Percentiles rank a stretch among this genome's conserved stretches.
phyloP scores from a whole-genome alignment of 768 basidiomycete species.

The Amanita fuliginea region DNA sequence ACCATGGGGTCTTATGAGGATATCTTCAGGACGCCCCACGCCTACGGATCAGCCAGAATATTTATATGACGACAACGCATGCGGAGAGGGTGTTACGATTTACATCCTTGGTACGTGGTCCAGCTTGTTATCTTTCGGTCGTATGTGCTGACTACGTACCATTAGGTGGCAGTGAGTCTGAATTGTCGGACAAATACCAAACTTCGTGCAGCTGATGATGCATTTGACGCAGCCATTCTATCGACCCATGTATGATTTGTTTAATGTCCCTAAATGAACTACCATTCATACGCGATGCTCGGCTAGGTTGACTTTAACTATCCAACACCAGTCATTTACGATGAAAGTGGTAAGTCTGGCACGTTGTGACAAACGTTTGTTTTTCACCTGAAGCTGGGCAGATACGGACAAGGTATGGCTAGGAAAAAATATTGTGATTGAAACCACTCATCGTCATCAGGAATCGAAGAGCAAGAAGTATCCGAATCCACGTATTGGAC shows the following conservation, averaged over 20 bases:
- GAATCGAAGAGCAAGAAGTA: too few species aligned
- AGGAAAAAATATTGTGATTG: too few species aligned
- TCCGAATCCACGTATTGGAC: too few species aligned
- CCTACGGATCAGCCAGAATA: too few species aligned
- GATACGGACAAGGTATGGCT: too few species aligned
- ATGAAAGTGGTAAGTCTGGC: neutral
- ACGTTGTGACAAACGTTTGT: neutral
- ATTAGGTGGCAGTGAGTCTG: neutral
- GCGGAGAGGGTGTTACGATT: neutral
- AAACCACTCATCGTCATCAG: too few species aligned
- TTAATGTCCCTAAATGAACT: neutral
- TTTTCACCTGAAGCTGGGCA: too few species aligned
- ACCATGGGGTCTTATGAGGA: neutral
- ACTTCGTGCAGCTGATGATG: neutral
- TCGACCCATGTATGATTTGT: neutral
- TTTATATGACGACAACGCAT: neutral
- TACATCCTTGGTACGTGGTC: neutral
- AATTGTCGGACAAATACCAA: neutral
- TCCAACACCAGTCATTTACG: neutral
- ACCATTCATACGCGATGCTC: neutral
- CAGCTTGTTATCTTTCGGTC: neutral
- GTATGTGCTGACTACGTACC: neutral
- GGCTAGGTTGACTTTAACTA: neutral
- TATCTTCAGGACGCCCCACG: too few species aligned
- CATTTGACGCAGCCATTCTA: neutral